A percentile compares a stretch with the other conserved stretches of the same genome.
Conservation (phyloP, 2,329 filamentous ascomycete genomes). For the Fulvia fulva region DNA sequence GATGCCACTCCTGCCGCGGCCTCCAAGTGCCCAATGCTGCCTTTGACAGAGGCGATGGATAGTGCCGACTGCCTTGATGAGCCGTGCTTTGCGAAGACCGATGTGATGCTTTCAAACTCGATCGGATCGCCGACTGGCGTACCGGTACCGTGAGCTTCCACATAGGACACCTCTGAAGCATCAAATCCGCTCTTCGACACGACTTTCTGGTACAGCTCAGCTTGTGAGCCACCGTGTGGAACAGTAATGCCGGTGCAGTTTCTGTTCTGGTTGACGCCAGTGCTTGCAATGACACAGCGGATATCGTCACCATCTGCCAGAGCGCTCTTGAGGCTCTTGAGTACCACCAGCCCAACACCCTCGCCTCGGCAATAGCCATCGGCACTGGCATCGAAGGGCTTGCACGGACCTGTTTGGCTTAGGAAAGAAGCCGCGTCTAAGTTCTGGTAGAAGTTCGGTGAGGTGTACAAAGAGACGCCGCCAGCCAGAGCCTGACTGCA, state of each 20-base stretch:
- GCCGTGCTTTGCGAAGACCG: not conserved
- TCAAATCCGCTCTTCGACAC: slow-evolving; percentile 12
- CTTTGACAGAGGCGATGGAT: slow-evolving; percentile 32
- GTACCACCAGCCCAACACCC: slow-evolving; percentile 23
- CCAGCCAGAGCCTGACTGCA: slow-evolving; percentile 35
- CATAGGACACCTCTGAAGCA: slow-evolving; percentile 6
- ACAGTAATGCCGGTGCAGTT: slow-evolving; percentile 27
- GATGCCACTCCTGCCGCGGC: slow-evolving; percentile 31
- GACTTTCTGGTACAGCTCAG: slow-evolving; percentile 1
- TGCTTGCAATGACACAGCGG: slow-evolving; percentile 25
- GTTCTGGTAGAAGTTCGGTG: slow-evolving; percentile 31
- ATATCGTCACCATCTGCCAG: slow-evolving; percentile 31
- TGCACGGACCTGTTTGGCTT: slow-evolving; percentile 27
- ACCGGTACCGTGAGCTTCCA: slow-evolving; percentile 16
- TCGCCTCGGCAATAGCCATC: slow-evolving; percentile 34
- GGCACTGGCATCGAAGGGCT: slow-evolving; percentile 32
- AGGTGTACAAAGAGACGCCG: slow-evolving; percentile 30
- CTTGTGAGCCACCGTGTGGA: slow-evolving; percentile 3
- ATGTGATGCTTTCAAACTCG: slow-evolving; percentile 8
- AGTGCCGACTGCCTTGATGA: slow-evolving; percentile 10
- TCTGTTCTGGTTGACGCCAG: slow-evolving; percentile 28
- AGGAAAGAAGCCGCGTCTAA: slow-evolving; percentile 38
- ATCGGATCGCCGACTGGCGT: slow-evolving; percentile 14
- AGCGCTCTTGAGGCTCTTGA: slow-evolving; percentile 32
- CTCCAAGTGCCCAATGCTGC: slow-evolving; percentile 37